Evolutionary conservation across 305 asterid species (phyloP).

Genomic region (Solanum aculeatissimum): DNA sequence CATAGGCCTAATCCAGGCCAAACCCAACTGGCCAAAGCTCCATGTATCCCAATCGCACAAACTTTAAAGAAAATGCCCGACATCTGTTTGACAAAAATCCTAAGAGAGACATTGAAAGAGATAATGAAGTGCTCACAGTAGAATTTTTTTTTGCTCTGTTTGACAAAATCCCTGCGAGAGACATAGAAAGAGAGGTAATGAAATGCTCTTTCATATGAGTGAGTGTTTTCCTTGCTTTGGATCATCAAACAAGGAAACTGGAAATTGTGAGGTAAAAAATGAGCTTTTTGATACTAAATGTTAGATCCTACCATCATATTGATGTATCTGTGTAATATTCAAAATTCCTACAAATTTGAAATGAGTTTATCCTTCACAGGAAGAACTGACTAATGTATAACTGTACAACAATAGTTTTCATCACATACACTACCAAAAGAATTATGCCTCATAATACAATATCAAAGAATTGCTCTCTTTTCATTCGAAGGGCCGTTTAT

Average conservation of each 20-base stretch:
- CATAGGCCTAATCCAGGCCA: background rate
- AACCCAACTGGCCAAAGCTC: background rate
- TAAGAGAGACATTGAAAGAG: background rate
- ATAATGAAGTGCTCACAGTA: conserved; percentile 8
- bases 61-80: background rate
- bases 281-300: conserved; percentile 23
- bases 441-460: conserved; percentile 1
- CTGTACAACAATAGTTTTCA: conserved; percentile 25
- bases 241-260: conserved; percentile 51
- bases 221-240: conserved; percentile 83
- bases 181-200: conserved; percentile 20
- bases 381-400: conserved; percentile 7
- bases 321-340: background rate
- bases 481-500: background rate
- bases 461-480: conserved; percentile 5
- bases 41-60: background rate
- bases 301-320: background rate
- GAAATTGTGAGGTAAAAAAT: conserved; percentile 36
- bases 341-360: conserved; percentile 8
- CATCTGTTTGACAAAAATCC: background rate
- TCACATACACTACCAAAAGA: conserved; percentile 11
- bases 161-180: too few species aligned
- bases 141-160: conserved; percentile 67
- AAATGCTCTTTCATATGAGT: conserved; percentile 57
- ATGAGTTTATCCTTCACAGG: conserved; percentile 14